Evolutionary conservation across 257 asterid genomes (phyloP).

Genomic region (Rubia yunnanensis): DNA sequence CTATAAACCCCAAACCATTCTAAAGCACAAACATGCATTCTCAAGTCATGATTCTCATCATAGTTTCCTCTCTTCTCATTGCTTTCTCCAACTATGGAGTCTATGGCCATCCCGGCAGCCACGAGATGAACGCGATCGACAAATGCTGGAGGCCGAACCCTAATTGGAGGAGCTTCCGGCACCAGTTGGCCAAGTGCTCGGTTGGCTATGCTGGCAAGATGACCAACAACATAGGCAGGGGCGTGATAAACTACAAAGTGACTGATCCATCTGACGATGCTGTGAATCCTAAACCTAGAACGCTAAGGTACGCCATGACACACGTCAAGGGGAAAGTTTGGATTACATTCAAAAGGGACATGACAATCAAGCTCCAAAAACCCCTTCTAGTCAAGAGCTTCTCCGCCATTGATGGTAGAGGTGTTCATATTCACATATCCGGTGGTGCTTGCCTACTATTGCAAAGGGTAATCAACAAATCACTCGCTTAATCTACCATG

Average conservation of each 20-base stretch:
- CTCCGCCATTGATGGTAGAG: conserved; percentile 68
- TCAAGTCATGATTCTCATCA: background rate
- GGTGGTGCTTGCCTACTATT: conserved; percentile 51
- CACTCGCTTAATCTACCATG: too few relatives aligned
- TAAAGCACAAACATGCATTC: conserved; percentile 10
- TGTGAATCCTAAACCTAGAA: conserved; percentile 51
- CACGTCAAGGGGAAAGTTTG: conserved; percentile 52
- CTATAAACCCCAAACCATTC: too few relatives aligned
- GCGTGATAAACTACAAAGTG: conserved; percentile 30
- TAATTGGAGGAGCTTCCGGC: conserved; percentile 43
- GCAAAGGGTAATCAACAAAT: conserved; percentile 45
- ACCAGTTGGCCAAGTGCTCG: conserved; percentile 54
- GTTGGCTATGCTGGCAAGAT: conserved; percentile 73
- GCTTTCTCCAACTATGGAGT: background rate
- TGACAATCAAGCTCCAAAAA: conserved; percentile 44
- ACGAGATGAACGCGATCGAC: conserved; percentile 50
- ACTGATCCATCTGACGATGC: conserved; percentile 56
- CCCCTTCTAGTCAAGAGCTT: conserved; percentile 66
- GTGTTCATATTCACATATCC: conserved; percentile 49
- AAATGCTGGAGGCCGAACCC: conserved; percentile 55
- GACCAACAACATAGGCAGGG: conserved; percentile 43
- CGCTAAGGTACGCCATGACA: conserved; percentile 55
- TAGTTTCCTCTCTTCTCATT: background rate
- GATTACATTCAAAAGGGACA: conserved; percentile 58
- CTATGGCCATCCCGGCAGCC: conserved; percentile 8